Evolutionary conservation across 352 stramenopile species (phyloP), one percentile per base, ranked within the genome.

Genomic region (Phytophthora rubi): DNA sequence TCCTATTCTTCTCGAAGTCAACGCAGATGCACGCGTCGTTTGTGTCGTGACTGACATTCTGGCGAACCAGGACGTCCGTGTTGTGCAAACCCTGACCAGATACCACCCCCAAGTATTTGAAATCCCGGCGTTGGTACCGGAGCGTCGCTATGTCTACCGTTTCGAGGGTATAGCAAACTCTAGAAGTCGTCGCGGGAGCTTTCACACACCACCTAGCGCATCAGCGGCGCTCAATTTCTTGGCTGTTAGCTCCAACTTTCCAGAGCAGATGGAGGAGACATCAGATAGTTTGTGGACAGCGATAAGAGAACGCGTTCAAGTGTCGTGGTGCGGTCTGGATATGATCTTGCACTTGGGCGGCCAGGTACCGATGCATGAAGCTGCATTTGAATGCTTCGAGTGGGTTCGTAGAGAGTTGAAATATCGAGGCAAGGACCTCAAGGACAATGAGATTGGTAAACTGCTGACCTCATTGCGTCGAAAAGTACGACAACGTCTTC

Each of bases 341-440:
- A 78, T 82, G n/a, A 69, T 93, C 15, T 54, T 93, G 2, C 85
- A 95, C 55, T 53, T 93, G 44, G 85, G 87, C 15, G 87, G 87
- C 3, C 87, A 95, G 75, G 85, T 92, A 0, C 82, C 83, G 2
- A 80, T 95, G 39, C 87, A 93, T 44, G 81, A 93, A 68, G 82
- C 84, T 33, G 79, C 80, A 3, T 55, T 86, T 2, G 80, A 93
- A 21, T 93, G 84, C 33, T 79, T 89, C 13, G 63, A 85, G 10
- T 95, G 83, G 85, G 63, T 81, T 30, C 53, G 65, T 35, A 62
- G 73, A n/a, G 70, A 92, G 33, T 48, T 85, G 6, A 57, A 62
- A 9, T 44, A 6, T 59, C 44, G 32, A 30, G 9, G 28, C 12
- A 30, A 64, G 8, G 5, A 30, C 54, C 33, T n/a, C 15, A 42